A percentile compares a stretch with the other conserved stretches of the same genome.
phyloP scores from a whole-genome alignment of 1,284 basidiomycete species.

The Microbotryum saponariae region DNA sequence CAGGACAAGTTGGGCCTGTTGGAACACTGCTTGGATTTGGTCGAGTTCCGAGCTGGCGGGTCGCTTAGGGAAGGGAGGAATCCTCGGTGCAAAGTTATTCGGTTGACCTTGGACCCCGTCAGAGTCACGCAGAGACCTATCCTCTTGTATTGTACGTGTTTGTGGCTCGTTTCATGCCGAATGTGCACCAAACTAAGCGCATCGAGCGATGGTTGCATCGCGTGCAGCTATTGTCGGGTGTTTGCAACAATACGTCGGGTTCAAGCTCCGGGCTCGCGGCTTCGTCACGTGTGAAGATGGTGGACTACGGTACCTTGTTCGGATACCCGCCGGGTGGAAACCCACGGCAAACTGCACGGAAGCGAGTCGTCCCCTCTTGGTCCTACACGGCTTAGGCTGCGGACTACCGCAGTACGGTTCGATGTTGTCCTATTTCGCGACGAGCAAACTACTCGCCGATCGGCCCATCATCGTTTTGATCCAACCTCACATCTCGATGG shows the following conservation, averaged over 20 bases:
- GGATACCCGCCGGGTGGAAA: constrained; percentile 60
- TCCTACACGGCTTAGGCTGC: constrained; percentile 73
- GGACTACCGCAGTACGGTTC: constrained; percentile 45
- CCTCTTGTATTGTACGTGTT: constrained; percentile 51
- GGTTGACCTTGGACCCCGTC: constrained; percentile 71
- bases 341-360: constrained; percentile 39
- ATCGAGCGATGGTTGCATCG: no score
- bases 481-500: constrained; percentile 76
- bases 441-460: constrained; percentile 47
- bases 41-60: constrained; percentile 54
- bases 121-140: constrained; percentile 63
- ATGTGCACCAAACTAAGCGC: constrained; percentile 45
- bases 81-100: constrained; percentile 52
- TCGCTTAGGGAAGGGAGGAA: constrained; percentile 58
- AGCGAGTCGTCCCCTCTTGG: constrained; percentile 58
- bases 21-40: constrained; percentile 30
- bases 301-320: constrained; percentile 55
- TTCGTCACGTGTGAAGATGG: constrained; percentile 4
- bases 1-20: constrained; percentile 23
- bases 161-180: no score
- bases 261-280: constrained; percentile 13
- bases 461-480: constrained; percentile 69
- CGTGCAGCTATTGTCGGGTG: constrained; percentile 45
- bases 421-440: constrained; percentile 42
- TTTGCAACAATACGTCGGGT: constrained; percentile 28